Evolutionary conservation across 176 grass and related monocot species (phyloP), one percentile per base, ranked within the genome.

Genomic region (Triticum urartu): DNA sequence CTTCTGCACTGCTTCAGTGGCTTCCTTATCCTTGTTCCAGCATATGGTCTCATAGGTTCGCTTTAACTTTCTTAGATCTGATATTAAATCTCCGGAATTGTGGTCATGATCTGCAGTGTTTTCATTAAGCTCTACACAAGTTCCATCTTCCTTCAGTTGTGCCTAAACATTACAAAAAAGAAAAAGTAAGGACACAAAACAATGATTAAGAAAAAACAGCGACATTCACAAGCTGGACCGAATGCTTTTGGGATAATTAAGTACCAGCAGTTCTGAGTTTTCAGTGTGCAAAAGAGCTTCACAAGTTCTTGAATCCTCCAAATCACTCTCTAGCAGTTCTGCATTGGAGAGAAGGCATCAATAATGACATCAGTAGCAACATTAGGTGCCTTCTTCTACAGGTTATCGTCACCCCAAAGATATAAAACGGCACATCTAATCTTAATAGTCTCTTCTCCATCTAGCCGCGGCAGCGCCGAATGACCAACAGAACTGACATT

Each of bases 1-100:
- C 59, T 87, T 87, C 69, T 82, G 62, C 25, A 67, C 85, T 43
- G 80, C 83, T 71, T 94, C 84, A 84, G 64, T 84, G 81, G 91
- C 84, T 58, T 89, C 87, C 21, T 59, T 72, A 5, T 94, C 84
- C 84, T 91, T 94, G 11, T 82, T 64, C 8, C 63, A 87, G 45
- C 62, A 80, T 79, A 89, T 18, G 10, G 39, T 81, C 39, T 81
- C 84, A 69, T 81, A 94, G 72, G 72, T 72, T 38, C 71, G 60
- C 65, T 94, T 89, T 52, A 89, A 61, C 59, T 87, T 91, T 80
- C 17, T 83, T 32, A 94, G 1, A 24, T 91, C 78, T 71, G 36
- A 36, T 78, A 52, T 84, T 47, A 86, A 67, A 83, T 79, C 28
- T 81, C 56, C 63, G 22, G 71, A 30, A 47, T 14, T 79, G 15